These are phyloP conservation scores for Larix kaempferi DNA, from an alignment of 75 land plant species.

Conservation along the genomic window DNA sequence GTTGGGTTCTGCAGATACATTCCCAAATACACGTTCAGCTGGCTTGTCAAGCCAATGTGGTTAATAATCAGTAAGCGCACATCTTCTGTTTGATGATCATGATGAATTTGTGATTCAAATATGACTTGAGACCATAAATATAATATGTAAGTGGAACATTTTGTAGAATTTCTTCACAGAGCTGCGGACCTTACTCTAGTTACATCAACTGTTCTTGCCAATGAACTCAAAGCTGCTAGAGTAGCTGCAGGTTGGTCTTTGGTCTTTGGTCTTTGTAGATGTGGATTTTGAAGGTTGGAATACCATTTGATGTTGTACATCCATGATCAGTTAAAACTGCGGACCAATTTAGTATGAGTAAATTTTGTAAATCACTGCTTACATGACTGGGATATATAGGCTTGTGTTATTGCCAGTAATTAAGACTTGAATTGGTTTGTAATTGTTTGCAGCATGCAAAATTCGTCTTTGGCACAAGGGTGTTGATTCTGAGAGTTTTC, in stretches of 20 bases:
- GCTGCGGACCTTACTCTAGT: conserved; percentile 99
- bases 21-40: conserved; percentile 99
- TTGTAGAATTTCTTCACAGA: conserved; percentile 86
- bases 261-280: neutral
- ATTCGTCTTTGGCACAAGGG: conserved; percentile 99
- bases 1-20: conserved; percentile 68
- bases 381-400: neutral
- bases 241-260: conserved; percentile 89
- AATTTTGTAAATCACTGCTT: neutral
- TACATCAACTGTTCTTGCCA: conserved; percentile 85
- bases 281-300: neutral
- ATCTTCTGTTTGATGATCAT: neutral
- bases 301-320: neutral
- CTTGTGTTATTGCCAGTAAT: conserved; percentile 1
- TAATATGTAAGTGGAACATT: neutral
- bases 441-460: conserved; percentile 61
- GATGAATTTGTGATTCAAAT: conserved; percentile 4
- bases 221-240: conserved; percentile 77
- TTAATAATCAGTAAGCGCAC: conserved; percentile 74
- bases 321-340: neutral
- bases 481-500: conserved; percentile 95
- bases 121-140: conserved; percentile 1
- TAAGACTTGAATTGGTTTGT: conserved; percentile 1
- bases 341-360: neutral
- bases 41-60: conserved; percentile 99